Evolutionary conservation across 1,139 yeast genomes (phyloP).

Genomic region (Taphrina flavorubra): DNA sequence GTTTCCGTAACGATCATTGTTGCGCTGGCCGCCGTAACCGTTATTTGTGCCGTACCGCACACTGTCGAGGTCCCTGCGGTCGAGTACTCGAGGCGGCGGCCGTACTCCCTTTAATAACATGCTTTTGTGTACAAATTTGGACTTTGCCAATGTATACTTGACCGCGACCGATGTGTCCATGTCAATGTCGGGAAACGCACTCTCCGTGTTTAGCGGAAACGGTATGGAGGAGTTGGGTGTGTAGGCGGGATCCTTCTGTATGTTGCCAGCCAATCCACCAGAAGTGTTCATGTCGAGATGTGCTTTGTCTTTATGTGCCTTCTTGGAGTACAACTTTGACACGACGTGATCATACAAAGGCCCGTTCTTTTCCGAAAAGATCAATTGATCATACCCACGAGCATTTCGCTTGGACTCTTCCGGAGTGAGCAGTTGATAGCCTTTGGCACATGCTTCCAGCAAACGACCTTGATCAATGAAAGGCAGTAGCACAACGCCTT

Average conservation of each 20-base stretch:
- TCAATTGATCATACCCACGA: slow-evolving; percentile 51
- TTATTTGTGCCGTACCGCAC: slow-evolving; percentile 37
- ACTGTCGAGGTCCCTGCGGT: slow-evolving; percentile 32
- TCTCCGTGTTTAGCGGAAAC: slow-evolving; percentile 67
- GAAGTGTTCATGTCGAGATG: slow-evolving; percentile 39
- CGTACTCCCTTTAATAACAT: slow-evolving; percentile 74
- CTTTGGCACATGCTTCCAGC: slow-evolving; percentile 66
- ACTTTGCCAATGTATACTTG: slow-evolving; percentile 63
- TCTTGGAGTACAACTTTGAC: slow-evolving; percentile 45
- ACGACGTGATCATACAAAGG: slow-evolving; percentile 47
- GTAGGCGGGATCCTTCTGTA: slow-evolving; percentile 57
- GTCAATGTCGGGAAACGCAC: slow-evolving; percentile 56
- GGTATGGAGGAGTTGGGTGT: slow-evolving; percentile 57
- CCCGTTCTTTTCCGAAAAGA: slow-evolving; percentile 48
- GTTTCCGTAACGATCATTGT: slow-evolving; percentile 39
- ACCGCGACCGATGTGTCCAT: slow-evolving; percentile 63
- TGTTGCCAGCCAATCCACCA: slow-evolving; percentile 70
- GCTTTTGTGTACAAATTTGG: slow-evolving; percentile 60
- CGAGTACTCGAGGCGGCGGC: slow-evolving; percentile 31
- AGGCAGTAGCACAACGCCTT: slow-evolving; percentile 87
- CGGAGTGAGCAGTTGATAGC: slow-evolving; percentile 68
- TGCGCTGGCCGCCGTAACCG: slow-evolving; percentile 32
- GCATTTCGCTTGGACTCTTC: slow-evolving; percentile 72
- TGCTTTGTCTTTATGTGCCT: slow-evolving; percentile 48
- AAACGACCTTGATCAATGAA: slow-evolving; percentile 85